Percentiles rank a stretch among this genome's conserved stretches.
These are phyloP conservation scores for Sphagnum contortum DNA, from an alignment of 225 moss, liverwort and hornwort genomes.

Conservation along the genomic window DNA sequence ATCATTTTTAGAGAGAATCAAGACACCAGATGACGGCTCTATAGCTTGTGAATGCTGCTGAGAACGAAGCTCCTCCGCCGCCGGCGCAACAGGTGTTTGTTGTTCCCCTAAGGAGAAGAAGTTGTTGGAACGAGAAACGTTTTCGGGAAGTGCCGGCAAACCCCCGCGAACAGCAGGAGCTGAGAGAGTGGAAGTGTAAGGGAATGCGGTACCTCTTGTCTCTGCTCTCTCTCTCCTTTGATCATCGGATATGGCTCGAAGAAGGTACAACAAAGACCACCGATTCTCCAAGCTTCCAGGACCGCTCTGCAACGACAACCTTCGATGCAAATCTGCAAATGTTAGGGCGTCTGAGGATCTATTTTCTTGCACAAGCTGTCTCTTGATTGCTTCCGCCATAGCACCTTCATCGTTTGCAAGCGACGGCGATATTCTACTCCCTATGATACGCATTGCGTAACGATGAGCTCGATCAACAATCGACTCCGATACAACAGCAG, in stretches of 20 bases:
- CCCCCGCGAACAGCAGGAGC: constrained; percentile 67
- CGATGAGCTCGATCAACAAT: constrained; percentile 63
- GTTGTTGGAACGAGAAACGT: constrained; percentile 48
- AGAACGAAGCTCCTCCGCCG: constrained; percentile 47
- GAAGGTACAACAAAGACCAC: constrained; percentile 80
- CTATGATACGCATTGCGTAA: constrained; percentile 97
- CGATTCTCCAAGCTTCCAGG: constrained; percentile 83
- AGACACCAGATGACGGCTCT: constrained; percentile 52
- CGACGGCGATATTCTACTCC: constrained; percentile 92
- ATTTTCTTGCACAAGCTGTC: constrained; percentile 84
- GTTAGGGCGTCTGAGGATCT: constrained; percentile 90
- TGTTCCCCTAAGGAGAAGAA: too few relatives aligned
- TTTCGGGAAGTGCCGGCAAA: constrained; percentile 63
- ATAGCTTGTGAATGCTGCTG: constrained; percentile 37
- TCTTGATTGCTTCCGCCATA: constrained; percentile 93
- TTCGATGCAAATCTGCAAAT: constrained; percentile 84
- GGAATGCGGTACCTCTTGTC: constrained; percentile 68
- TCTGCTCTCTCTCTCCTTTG: constrained; percentile 78
- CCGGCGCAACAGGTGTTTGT: constrained; percentile 12
- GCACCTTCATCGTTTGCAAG: constrained; percentile 84
- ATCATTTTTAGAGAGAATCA: constrained; percentile 68
- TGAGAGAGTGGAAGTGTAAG: constrained; percentile 76
- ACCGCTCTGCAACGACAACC: constrained; percentile 68
- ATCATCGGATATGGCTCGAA: constrained; percentile 82
- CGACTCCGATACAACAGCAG: constrained; percentile 6